Percentiles rank a stretch among this genome's conserved stretches.
phyloP scores from a whole-genome alignment of 1,284 basidiomycete genomes.

The Apiotrichum laibachii region DNA sequence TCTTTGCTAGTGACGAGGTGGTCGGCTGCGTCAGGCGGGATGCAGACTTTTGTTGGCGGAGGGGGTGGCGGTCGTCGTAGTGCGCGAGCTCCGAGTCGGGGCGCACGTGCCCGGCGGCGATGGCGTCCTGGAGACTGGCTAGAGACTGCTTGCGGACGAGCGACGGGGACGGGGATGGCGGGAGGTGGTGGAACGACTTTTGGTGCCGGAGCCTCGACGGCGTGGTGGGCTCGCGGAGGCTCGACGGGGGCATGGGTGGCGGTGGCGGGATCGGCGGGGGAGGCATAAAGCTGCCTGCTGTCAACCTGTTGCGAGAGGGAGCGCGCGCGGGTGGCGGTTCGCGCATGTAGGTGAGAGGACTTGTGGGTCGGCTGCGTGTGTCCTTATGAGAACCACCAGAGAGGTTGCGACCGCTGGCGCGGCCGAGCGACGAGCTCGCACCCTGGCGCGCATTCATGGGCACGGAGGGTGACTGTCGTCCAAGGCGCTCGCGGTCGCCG shows the following conservation, averaged over 20 bases:
- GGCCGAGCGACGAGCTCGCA: conserved; percentile 1
- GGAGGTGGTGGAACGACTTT: conserved; percentile 42
- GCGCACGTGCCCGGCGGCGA: conserved; percentile 22
- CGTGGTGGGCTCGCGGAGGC: conserved; percentile 11
- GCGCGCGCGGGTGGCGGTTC: background rate
- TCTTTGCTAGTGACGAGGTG: conserved; percentile 63
- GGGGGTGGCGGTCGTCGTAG: background rate
- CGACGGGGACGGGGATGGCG: conserved; percentile 26
- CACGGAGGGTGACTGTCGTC: conserved; percentile 1
- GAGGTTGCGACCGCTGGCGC: conserved; percentile 1
- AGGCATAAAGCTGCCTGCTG: background rate
- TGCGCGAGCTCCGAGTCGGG: conserved; percentile 11
- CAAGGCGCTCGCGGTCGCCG: background rate
- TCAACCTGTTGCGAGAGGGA: background rate
- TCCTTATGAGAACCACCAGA: conserved; percentile 3
- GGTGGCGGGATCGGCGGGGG: conserved; percentile 7
- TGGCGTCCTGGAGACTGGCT: conserved; percentile 41
- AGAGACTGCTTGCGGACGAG: conserved; percentile 44
- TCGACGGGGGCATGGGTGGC: conserved; percentile 18
- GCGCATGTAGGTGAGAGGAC: conserved; percentile 1
- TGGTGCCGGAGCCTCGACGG: conserved; percentile 42
- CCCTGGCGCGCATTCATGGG: background rate
- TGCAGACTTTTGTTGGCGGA: conserved; percentile 3
- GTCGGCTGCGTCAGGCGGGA: conserved; percentile 80
- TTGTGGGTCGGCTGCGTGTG: conserved; percentile 1